Evolutionary conservation across 2,329 filamentous ascomycete species (phyloP).

Genomic region (Aspergillus ochraceus): DNA sequence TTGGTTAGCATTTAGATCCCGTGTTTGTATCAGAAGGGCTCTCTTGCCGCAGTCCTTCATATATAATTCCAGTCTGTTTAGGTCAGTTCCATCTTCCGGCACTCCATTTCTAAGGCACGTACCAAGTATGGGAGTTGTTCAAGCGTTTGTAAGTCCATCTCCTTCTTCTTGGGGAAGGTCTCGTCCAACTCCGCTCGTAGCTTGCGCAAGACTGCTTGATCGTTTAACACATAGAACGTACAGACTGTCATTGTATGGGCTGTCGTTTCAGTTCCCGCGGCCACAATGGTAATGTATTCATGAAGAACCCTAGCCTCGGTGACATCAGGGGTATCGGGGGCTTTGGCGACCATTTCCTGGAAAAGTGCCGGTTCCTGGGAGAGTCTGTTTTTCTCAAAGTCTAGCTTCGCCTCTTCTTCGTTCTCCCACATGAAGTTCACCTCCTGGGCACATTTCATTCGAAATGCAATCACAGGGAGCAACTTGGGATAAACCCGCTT

Average conservation of each 20-base stretch:
- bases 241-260: conserved; percentile 25
- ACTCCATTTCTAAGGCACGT: too few relatives aligned
- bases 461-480: too few relatives aligned
- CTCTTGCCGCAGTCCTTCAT: background rate
- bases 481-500: too few relatives aligned
- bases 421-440: too few relatives aligned
- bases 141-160: conserved; percentile 5
- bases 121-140: conserved; percentile 31
- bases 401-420: too few relatives aligned
- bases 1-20: too few relatives aligned
- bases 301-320: conserved; percentile 30
- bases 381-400: too few relatives aligned
- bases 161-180: conserved; percentile 3
- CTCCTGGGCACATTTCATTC: too few relatives aligned
- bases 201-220: conserved; percentile 15
- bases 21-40: too few relatives aligned
- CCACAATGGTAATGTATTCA: conserved; percentile 30
- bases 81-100: too few relatives aligned
- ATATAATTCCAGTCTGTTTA: too few relatives aligned
- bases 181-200: conserved; percentile 20
- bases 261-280: conserved; percentile 36
- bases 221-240: conserved; percentile 22
- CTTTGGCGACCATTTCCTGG: conserved; percentile 28
- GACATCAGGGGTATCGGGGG: conserved; percentile 36
- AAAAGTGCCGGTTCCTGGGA: conserved; percentile 15